These are phyloP conservation scores for Ophiocordyceps camponoti-floridani DNA, from an alignment of 2,329 filamentous ascomycete genomes.

Conservation along the genomic window DNA sequence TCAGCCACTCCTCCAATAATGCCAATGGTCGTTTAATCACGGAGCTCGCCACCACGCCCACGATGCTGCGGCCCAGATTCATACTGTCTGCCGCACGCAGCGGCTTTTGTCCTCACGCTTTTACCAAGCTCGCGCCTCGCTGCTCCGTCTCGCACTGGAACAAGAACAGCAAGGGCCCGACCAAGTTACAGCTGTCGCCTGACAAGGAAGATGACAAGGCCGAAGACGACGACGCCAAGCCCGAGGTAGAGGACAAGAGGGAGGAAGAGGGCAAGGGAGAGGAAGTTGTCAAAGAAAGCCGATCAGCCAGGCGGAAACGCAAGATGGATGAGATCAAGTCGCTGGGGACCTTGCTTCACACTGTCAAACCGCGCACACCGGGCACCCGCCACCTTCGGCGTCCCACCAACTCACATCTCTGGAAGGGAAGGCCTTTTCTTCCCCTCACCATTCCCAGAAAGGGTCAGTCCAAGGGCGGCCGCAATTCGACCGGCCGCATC, in stretches of 20 bases:
- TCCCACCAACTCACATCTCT: constrained; percentile 89
- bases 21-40: too few species aligned
- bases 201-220: not conserved
- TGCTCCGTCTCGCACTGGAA: not conserved
- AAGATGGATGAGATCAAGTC: constrained; percentile 15
- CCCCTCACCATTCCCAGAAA: constrained; percentile 82
- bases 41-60: too few species aligned
- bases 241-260: not conserved
- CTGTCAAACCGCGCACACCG: constrained; percentile 85
- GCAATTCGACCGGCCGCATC: constrained; percentile 72
- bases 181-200: not conserved
- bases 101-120: not conserved
- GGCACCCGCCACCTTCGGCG: constrained; percentile 82
- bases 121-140: not conserved
- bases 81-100: not conserved
- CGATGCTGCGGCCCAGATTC: not conserved
- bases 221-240: not conserved
- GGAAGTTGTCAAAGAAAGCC: not conserved
- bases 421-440: constrained; percentile 75
- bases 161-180: not conserved
- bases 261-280: not conserved
- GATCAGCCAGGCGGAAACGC: not conserved
- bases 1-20: not conserved
- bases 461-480: constrained; percentile 79
- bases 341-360: constrained; percentile 37